These are phyloP conservation scores for Cubamyces sp. DNA, from an alignment of 768 basidiomycete species.

Conservation along the genomic window DNA sequence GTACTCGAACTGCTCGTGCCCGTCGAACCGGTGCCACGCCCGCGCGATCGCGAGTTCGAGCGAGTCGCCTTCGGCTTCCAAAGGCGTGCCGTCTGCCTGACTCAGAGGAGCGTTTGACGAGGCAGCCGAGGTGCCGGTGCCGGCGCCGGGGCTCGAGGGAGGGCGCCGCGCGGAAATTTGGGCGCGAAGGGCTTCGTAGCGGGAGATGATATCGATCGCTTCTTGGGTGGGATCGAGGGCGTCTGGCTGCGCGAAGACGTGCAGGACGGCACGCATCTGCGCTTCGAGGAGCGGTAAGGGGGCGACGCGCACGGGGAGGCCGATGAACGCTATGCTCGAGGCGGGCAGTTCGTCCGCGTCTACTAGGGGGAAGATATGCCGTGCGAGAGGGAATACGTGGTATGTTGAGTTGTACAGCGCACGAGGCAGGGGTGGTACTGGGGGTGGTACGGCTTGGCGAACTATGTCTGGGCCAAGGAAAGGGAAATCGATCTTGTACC, in stretches of 20 bases:
- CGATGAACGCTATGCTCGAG: constrained; percentile 64
- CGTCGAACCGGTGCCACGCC: constrained; percentile 57
- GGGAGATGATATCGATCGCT: constrained; percentile 50
- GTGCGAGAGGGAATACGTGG: constrained; percentile 71
- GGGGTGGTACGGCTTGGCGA: constrained; percentile 42
- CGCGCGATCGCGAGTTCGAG: constrained; percentile 49
- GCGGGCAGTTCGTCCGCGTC: constrained; percentile 45
- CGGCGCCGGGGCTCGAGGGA: not conserved
- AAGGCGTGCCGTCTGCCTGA: not conserved
- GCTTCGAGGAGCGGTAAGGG: constrained; percentile 82
- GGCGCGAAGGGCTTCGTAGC: constrained; percentile 47
- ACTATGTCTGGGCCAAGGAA: constrained; percentile 54
- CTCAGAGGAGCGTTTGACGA: not conserved
- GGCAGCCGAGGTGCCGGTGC: not conserved
- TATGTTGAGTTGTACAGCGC: constrained; percentile 66
- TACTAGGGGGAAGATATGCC: constrained; percentile 66
- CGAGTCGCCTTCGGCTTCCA: constrained; percentile 31
- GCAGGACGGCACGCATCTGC: constrained; percentile 68
- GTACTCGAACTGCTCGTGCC: constrained; percentile 67
- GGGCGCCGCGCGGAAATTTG: constrained; percentile 21
- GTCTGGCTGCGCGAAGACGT: constrained; percentile 55
- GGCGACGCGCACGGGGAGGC: constrained; percentile 58
- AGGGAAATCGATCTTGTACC: constrained; percentile 67
- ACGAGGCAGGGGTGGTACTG: constrained; percentile 51
- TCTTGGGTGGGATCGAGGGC: constrained; percentile 54